These are phyloP conservation scores for Cucurbita maxima DNA, from an alignment of 306 rosid species.

Conservation along the genomic window DNA sequence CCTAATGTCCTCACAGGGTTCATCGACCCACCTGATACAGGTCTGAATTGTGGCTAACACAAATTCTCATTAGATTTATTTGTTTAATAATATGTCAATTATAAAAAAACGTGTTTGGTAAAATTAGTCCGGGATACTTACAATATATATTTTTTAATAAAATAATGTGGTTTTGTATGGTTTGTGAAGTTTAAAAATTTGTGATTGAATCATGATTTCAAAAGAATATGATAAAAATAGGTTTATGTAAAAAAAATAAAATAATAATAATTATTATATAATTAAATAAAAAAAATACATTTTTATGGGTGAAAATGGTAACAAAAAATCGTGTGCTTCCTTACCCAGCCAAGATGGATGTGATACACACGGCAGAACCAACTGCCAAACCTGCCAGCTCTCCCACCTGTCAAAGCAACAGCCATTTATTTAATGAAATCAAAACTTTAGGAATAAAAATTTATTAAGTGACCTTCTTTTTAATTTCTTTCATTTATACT, in stretches of 20 bases:
- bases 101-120: not conserved
- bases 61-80: not conserved
- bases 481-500: too few species aligned
- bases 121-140: not conserved
- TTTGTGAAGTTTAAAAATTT: not conserved
- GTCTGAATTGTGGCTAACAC: constrained; percentile 29
- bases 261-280: not conserved
- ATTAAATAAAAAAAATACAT: not conserved
- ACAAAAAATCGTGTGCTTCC: not conserved
- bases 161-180: not conserved
- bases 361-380: constrained; percentile 64
- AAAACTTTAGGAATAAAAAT: not conserved
- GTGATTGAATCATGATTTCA: not conserved
- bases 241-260: not conserved
- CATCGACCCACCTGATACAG: constrained; percentile 84
- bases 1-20: constrained; percentile 81
- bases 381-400: constrained; percentile 70
- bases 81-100: not conserved
- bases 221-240: not conserved
- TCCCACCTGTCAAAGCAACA: constrained; percentile 27
- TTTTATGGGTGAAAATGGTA: not conserved
- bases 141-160: not conserved
- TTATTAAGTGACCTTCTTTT: not conserved
- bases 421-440: not conserved
- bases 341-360: constrained; percentile 81